Conservation (phyloP, 148 eudicot genomes). For the Hydrangea macrophylla region DNA sequence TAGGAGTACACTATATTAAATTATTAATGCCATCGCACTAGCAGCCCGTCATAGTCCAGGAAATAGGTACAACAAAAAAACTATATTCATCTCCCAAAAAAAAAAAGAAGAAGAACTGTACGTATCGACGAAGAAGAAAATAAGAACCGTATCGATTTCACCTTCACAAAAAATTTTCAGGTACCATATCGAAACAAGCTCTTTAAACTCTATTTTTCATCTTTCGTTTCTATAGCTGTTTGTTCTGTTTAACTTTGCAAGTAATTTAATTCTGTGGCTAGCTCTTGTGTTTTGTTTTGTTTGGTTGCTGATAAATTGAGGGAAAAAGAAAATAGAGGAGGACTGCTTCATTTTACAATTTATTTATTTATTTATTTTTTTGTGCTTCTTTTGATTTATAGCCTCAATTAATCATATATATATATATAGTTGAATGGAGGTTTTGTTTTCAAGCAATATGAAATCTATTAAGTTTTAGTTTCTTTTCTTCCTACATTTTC, state of each 20-base stretch:
- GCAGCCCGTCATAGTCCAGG: not conserved
- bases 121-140: not conserved
- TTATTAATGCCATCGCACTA: not conserved
- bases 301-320: not conserved
- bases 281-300: not conserved
- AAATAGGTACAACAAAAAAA: not conserved
- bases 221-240: not conserved
- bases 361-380: not conserved
- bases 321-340: not conserved
- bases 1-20: too few species aligned
- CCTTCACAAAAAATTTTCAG: slow-evolving; percentile 19
- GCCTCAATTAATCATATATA: too few species aligned
- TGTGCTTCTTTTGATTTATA: not conserved
- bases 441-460: not conserved
- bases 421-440: not conserved
- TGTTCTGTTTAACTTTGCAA: not conserved
- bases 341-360: too few species aligned
- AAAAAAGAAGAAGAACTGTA: too few species aligned
- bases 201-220: not conserved
- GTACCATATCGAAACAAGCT: slow-evolving; percentile 4
- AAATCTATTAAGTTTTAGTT: not conserved
- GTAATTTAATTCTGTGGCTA: not conserved
- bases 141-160: not conserved
- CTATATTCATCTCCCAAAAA: too few species aligned
- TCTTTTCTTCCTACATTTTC: not conserved